Conservation (phyloP, 345 rosid genomes). For the Citrus mangshanensis region DNA sequence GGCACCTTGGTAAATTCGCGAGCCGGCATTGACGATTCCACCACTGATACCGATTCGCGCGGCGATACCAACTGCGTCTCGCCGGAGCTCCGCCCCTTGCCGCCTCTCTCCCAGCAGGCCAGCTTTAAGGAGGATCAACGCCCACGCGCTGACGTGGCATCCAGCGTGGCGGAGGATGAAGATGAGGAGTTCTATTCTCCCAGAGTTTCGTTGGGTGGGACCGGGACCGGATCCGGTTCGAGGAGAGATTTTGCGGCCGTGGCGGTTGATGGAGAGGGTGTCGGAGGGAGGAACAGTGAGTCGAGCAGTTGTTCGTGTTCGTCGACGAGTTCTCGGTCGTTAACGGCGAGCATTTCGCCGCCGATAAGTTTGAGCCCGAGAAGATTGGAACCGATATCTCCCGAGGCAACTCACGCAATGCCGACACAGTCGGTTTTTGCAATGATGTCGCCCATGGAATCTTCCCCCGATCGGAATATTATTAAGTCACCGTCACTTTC, state of each 20-base stretch:
- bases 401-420: slow-evolving; percentile 26
- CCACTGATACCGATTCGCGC: neutral
- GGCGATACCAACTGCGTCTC: slow-evolving; percentile 31
- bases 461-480: slow-evolving; percentile 37
- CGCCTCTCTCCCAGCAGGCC: slow-evolving; percentile 63
- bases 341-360: slow-evolving; percentile 74
- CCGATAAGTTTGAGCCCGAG: slow-evolving; percentile 61
- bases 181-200: slow-evolving; percentile 93
- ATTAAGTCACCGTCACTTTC: slow-evolving; percentile 35
- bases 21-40: slow-evolving; percentile 29
- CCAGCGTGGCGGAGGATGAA: slow-evolving; percentile 34
- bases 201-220: slow-evolving; percentile 64
- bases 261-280: slow-evolving; percentile 18
- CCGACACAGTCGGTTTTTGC: slow-evolving; percentile 15
- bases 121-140: slow-evolving; percentile 37
- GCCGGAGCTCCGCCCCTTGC: slow-evolving; percentile 93
- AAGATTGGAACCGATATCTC: slow-evolving; percentile 57
- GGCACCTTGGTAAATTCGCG: slow-evolving; percentile 63
- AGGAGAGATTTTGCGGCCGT: slow-evolving; percentile 46
- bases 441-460: slow-evolving; percentile 33
- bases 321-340: slow-evolving; percentile 79
- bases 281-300: slow-evolving; percentile 40
- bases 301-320: slow-evolving; percentile 56
- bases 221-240: slow-evolving; percentile 68
- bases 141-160: slow-evolving; percentile 33